Conservation (phyloP, 2,329 filamentous ascomycete genomes). For the Aureobasidium namibiae region DNA sequence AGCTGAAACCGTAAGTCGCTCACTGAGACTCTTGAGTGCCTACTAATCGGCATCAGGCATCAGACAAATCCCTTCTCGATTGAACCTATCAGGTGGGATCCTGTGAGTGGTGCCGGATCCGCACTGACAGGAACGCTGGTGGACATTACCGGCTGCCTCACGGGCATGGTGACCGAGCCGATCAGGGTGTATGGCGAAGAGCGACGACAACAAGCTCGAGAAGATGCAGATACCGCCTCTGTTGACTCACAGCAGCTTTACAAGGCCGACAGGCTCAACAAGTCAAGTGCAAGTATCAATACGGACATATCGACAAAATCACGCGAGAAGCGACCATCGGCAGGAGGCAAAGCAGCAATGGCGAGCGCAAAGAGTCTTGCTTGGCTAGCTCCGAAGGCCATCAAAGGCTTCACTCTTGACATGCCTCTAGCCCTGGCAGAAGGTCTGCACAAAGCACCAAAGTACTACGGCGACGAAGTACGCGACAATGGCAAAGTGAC, state of each 20-base stretch:
- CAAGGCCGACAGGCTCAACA: background rate
- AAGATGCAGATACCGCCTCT: too few species aligned
- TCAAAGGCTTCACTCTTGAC: background rate
- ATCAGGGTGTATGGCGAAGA: background rate
- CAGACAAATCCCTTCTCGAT: background rate
- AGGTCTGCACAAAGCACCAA: slow-evolving; percentile 34
- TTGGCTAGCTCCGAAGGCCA: background rate
- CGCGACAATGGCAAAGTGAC: slow-evolving; percentile 40
- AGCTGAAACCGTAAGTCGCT: slow-evolving; percentile 46
- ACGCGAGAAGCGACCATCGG: background rate
- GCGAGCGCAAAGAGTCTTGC: background rate
- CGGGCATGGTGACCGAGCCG: background rate
- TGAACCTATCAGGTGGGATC: background rate
- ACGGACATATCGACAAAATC: background rate
- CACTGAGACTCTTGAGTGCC: too few species aligned
- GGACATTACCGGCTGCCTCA: slow-evolving; percentile 57
- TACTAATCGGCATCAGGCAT: background rate
- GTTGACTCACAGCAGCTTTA: background rate
- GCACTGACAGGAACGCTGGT: slow-evolving; percentile 41
- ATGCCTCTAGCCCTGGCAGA: background rate
- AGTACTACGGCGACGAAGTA: slow-evolving; percentile 54
- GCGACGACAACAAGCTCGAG: background rate
- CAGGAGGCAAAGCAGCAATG: background rate
- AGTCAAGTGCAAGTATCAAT: background rate
- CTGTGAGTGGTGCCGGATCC: background rate